These are phyloP conservation scores for Alternaria rosae DNA, from an alignment of 2,329 filamentous ascomycete genomes.

Conservation along the genomic window DNA sequence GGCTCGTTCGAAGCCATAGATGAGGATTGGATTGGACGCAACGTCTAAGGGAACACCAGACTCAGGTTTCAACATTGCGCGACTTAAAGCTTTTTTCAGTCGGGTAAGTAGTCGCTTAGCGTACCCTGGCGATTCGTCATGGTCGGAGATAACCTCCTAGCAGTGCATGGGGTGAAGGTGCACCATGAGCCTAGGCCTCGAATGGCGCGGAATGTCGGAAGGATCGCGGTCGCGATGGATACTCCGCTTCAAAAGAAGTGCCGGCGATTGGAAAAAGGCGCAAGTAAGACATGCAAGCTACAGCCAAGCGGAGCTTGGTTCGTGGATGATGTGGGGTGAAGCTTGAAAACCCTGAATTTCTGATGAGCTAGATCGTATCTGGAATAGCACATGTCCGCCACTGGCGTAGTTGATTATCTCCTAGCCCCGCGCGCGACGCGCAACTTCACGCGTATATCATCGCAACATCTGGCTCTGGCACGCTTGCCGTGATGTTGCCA, in stretches of 20 bases:
- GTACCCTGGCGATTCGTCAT: constrained; percentile 15
- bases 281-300: constrained; percentile 12
- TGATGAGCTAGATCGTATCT: not conserved
- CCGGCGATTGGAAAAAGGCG: not conserved
- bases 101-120: constrained; percentile 12
- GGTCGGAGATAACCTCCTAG: constrained; percentile 13
- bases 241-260: not conserved
- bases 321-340: constrained; percentile 5
- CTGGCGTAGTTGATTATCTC: not conserved
- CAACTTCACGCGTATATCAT: not conserved
- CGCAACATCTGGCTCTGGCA: not conserved
- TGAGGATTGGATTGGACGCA: not conserved
- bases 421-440: not conserved
- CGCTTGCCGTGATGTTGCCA: not conserved
- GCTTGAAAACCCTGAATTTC: constrained; percentile 9
- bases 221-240: not conserved
- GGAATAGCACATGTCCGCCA: not conserved
- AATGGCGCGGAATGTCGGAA: constrained; percentile 2
- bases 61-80: not conserved
- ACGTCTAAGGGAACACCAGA: not conserved
- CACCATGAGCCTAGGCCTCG: constrained; percentile 6
- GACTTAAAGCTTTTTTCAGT: constrained; percentile 9
- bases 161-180: constrained; percentile 1
- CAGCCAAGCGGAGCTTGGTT: constrained; percentile 14
- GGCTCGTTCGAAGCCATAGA: constrained; percentile 33